phyloP scores from a whole-genome alignment of 2,329 filamentous ascomycete genomes.

The Colletotrichum sp. region DNA sequence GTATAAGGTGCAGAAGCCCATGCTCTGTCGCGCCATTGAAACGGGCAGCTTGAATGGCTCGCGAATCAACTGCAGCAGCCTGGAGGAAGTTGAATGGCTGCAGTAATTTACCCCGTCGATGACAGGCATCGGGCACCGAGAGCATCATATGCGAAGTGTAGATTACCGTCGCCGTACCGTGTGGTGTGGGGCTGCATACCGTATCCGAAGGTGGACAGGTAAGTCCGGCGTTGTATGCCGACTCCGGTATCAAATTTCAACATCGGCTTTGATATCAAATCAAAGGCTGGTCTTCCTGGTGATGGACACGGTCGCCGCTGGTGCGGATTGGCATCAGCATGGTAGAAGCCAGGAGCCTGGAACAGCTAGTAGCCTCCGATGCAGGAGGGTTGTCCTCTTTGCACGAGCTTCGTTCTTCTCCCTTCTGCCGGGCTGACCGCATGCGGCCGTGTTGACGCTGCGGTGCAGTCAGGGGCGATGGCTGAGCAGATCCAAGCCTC shows the following conservation, averaged over 20 bases:
- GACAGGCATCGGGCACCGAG: not conserved
- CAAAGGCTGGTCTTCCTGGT: not conserved
- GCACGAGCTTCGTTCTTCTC: not conserved
- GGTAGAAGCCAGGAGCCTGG: not conserved
- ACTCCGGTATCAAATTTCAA: not conserved
- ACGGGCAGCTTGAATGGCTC: slow-evolving; percentile 3
- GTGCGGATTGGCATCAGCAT: not conserved
- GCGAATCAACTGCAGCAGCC: not conserved
- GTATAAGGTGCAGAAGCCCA: slow-evolving; percentile 1
- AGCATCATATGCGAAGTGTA: not conserved
- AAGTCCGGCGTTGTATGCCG: not conserved
- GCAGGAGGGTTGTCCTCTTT: not conserved
- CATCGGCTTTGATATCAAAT: not conserved
- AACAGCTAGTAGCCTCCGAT: not conserved
- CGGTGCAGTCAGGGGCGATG: not conserved
- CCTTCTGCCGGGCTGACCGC: not conserved
- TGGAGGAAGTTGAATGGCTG: not conserved
- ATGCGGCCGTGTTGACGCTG: not conserved
- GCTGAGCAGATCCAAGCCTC: not conserved
- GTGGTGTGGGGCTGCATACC: not conserved
- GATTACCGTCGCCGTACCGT: not conserved
- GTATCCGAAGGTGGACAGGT: not conserved
- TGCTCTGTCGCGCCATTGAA: slow-evolving; percentile 2
- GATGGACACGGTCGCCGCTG: not conserved
- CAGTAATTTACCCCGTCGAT: not conserved